Base-by-base conservation (phyloP, 257 asterid genomes). In the Solanum rostratum region DNA sequence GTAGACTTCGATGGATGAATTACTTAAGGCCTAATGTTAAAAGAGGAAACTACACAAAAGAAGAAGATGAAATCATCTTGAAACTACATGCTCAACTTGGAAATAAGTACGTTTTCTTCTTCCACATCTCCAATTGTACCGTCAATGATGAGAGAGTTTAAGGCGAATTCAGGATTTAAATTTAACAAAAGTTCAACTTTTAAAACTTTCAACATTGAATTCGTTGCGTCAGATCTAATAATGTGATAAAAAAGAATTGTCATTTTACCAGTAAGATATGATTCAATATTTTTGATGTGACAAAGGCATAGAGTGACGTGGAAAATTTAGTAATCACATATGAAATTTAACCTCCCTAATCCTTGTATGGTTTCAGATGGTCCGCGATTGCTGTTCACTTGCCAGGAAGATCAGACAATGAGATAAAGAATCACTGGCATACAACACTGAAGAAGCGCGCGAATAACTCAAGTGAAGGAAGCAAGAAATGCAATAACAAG, bases 1-100 rank as follows among this genome's bases (percentile, higher is more conserved):
- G 84, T 10, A 62, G 80, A 84, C 63, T 84, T 50, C 6, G 87
- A 76, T 84, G 86, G 86, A 74, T 84, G 86, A 84, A 84, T 84
- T 73, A 83, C 68, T 49, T 83, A 14, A 84, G 82, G 13, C 86
- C 86, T 10, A 70, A 84, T 53, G 20, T 84, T 22, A 84, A 84
- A 71, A 84, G 86, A 68, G 86, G 86, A 1, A 84, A 84, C 10
- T 84, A 68, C 20, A 70, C 82, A 7, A 70, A 84, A 68, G 86
- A 84, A 84, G 86, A 84, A 54, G 86, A 84, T 29, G 82, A 84
- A 30, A 33, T 70, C 37, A 84, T 84, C 86, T 29, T 84, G 70
- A 84, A 69, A 11, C 20, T 84, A 45, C 87, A 84, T 50, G 52
- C 70, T 57, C 78, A 76, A 60, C 83, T 84, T 57, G 87, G 84